Base-by-base conservation (phyloP, 225 moss, liverwort and hornwort genomes). In the Anthoceros angustus region DNA sequence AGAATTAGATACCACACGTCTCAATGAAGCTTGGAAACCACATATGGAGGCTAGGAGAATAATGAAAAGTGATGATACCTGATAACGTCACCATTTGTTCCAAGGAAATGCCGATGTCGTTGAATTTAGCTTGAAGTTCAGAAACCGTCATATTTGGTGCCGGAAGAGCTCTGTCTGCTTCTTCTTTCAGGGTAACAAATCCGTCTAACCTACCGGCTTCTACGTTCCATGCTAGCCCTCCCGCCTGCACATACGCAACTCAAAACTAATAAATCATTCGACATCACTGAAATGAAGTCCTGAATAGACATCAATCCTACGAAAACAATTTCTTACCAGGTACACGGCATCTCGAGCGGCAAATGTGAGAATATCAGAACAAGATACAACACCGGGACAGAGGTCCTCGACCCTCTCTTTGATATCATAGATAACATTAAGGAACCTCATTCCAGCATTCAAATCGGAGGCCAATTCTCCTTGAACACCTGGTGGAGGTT, bases 321-420 rank as follows among this genome's bases (percentile, higher is more conserved):
- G 10, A 50, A 20, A 5, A 50, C 16, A 5, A 14, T 50, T 7
- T 16, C 18, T 42, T 63, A 72, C 72, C 72, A 67, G 43, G 0
- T 32, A 39, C 12, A 40, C 42, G 42, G 62, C 25, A 25, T 72
- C 72, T 3, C 72, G 66, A 38, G 62, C 39, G 9, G 67, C 72
- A 11, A 72, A n/a, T 23, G 66, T 62, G 1, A 72, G 12, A 43
- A 72, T 72, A 40, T 72, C 72, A 5, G 72, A 66, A 42, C 72
- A 72, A 4, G 66, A 67, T 3, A 72, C 67, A 15, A 68, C 67
- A 23, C 67, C 67, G 32, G 72, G 72, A 62, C 72, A 72, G 6
- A 39, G 12, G 12, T 0, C 8, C 20, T 72, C 72, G 2, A 72
- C 66, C 5, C 66, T 67, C 42, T 60, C 6, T 41, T 72, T 72